Evolutionary conservation across 2,329 filamentous ascomycete species (phyloP).

Genomic region (Beauveria varroae): DNA sequence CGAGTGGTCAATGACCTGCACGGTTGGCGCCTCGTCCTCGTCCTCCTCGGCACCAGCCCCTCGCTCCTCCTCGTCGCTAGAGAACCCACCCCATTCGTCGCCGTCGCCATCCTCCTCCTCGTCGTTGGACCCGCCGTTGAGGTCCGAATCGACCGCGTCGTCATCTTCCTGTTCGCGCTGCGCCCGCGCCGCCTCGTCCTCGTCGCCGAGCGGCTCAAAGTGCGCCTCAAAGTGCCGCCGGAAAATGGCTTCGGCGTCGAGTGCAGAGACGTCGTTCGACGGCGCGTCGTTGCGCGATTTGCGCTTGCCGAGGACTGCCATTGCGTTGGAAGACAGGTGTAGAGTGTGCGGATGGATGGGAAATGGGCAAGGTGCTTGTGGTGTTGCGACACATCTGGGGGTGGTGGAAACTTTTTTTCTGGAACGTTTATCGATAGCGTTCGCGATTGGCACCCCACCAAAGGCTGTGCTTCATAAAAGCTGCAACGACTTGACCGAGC

Average conservation of each 20-base stretch:
- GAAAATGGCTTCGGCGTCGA: conserved; percentile 67
- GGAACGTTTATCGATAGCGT: no score
- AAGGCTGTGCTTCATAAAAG: no score
- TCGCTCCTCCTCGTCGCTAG: conserved; percentile 18
- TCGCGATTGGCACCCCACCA: no score
- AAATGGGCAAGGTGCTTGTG: not conserved
- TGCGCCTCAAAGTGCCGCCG: conserved; percentile 79
- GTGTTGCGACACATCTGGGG: not conserved
- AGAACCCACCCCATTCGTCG: conserved; percentile 17
- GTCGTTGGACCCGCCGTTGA: conserved; percentile 20
- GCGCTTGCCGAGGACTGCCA: conserved; percentile 43
- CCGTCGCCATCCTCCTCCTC: conserved; percentile 29
- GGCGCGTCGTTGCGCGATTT: conserved; percentile 23
- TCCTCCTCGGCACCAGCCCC: conserved; percentile 16
- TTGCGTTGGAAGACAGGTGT: conserved; percentile 15
- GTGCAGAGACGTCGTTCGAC: conserved; percentile 23
- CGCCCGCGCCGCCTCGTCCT: conserved; percentile 19
- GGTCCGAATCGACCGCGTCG: conserved; percentile 22
- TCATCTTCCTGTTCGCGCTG: conserved; percentile 24
- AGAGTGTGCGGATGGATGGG: not conserved
- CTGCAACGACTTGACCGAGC: no score
- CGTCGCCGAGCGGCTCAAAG: conserved; percentile 63
- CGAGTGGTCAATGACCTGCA: conserved; percentile 59
- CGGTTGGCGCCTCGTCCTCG: conserved; percentile 18
- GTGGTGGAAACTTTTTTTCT: not conserved